Conservation (phyloP, 352 stramenopile species). For the Phytopythium helicoides region DNA sequence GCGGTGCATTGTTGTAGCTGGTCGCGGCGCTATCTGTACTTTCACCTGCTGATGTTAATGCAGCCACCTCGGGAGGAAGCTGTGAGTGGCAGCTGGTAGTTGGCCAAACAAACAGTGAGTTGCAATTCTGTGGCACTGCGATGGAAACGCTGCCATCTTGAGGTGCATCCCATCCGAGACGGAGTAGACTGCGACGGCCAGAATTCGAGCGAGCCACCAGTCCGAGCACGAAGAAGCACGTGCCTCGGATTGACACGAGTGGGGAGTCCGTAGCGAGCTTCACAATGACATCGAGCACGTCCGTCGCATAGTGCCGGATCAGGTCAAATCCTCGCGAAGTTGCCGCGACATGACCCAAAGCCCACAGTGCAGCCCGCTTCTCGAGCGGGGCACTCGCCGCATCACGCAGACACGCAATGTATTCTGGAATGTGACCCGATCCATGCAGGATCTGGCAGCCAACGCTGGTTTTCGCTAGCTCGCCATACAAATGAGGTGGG, state of each 20-base stretch:
- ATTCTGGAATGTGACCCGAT: constrained; percentile 81
- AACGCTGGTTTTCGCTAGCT: constrained; percentile 80
- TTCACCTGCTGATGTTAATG: neutral
- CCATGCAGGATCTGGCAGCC: constrained; percentile 79
- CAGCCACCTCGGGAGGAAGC: neutral
- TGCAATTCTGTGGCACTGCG: constrained; percentile 76
- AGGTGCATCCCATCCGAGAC: constrained; percentile 76
- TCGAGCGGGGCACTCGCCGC: constrained; percentile 80
- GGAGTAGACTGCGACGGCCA: constrained; percentile 60
- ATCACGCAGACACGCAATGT: constrained; percentile 79
- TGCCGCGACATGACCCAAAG: constrained; percentile 77
- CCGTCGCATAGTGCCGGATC: constrained; percentile 74
- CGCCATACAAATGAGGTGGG: constrained; percentile 81
- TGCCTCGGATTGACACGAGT: constrained; percentile 82
- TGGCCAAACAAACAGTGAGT: constrained; percentile 81
- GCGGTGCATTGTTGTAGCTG: constrained; percentile 5
- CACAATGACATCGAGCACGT: constrained; percentile 86
- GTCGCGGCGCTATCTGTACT: neutral
- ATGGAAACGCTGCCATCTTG: constrained; percentile 75
- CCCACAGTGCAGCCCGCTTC: constrained; percentile 83
- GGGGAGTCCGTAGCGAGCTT: constrained; percentile 81
- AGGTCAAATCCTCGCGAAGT: constrained; percentile 80
- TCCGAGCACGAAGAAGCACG: constrained; percentile 84
- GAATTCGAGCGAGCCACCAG: constrained; percentile 66
- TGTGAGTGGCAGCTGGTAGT: constrained; percentile 11